Base-by-base conservation (phyloP, 108 stramenopile genomes). In the Cafeteria roenbergensis region DNA sequence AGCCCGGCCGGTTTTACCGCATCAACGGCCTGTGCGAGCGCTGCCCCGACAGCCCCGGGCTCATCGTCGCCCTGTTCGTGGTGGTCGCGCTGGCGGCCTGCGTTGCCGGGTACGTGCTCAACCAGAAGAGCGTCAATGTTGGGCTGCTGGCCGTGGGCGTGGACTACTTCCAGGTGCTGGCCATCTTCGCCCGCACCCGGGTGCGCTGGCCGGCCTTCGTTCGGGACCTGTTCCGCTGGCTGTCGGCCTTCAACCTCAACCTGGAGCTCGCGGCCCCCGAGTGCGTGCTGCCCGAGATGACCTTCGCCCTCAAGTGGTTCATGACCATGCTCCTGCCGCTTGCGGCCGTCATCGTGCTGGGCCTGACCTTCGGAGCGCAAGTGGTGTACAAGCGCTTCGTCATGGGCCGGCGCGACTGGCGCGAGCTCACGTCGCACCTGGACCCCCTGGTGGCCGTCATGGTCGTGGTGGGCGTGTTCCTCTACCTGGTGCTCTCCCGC, bases 141-240 rank as follows among this genome's bases (percentile, higher is more conserved):
- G 73, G 59, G 20, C 53, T 61, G 24, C 50, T 73, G 21, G 52
- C 68, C 0, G 63, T 73, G 24, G 62, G 73, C 42, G 54, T 73
- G 1, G 73, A 73, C 35, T 73, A 68, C 42, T 62, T 38, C 35
- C 73, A 73, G 63, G 73, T 73, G 55, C n/a, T 73, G 55, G 62
- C 66, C 58, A 48, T 73, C 51, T 69, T 73, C 48, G 27, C 56
- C 12, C 31, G 48, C 1, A 36, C 60, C 33, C 51, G 69, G 59
- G 67, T 73, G 32, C 62, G 31, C 28, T 73, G 73, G 73, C 73
- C 73, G 27, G 17, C 56, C 12, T 38, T 48, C 34, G 30, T 73
- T 51, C 20, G 26, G 31, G 29, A 58, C 31, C 14, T 67, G 28
- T 73, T 62, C 54, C 31, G 37, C 57, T 31, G 57, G 4, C 64